Conservation (phyloP, 352 stramenopile species). For the Globisporangium perplexum region DNA sequence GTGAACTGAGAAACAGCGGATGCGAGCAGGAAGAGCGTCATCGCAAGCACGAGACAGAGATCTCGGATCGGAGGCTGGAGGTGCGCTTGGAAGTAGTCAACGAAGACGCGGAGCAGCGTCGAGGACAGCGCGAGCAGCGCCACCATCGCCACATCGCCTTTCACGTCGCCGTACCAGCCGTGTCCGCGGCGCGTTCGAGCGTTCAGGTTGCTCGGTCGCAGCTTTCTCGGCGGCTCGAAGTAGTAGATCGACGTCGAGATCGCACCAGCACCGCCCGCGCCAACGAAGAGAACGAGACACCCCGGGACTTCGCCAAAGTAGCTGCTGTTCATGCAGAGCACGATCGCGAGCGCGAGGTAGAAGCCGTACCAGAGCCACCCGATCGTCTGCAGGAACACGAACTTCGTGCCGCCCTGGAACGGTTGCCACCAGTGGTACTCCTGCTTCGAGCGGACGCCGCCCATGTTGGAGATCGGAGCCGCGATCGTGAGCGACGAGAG, state of each 20-base stretch:
- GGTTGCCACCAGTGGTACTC: slow-evolving; percentile 43
- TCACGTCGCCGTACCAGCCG: slow-evolving; percentile 2
- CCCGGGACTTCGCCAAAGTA: slow-evolving; percentile 19
- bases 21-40: slow-evolving; percentile 22
- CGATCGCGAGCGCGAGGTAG: slow-evolving; percentile 30
- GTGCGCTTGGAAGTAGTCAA: slow-evolving; percentile 28
- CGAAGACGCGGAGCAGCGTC: slow-evolving; percentile 28
- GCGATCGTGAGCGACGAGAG: slow-evolving; percentile 29
- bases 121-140: slow-evolving; percentile 32
- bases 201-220: background rate
- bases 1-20: slow-evolving; percentile 27
- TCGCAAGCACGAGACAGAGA: slow-evolving; percentile 21
- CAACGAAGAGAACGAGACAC: slow-evolving; percentile 29
- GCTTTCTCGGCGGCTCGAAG: slow-evolving; percentile 14
- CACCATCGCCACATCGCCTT: slow-evolving; percentile 33
- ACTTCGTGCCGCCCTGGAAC: slow-evolving; percentile 49
- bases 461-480: slow-evolving; percentile 32
- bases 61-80: slow-evolving; percentile 10
- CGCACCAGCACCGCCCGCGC: slow-evolving; percentile 17
- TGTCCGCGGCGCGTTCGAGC: background rate
- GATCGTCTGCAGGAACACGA: slow-evolving; percentile 51
- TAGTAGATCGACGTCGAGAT: slow-evolving; percentile 32
- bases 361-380: slow-evolving; percentile 57
- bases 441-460: slow-evolving; percentile 21
- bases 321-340: slow-evolving; percentile 34